Evolutionary conservation across 2,329 filamentous ascomycete genomes (phyloP), one percentile per base, ranked within the genome.

Genomic region (Xylariaceae sp.): DNA sequence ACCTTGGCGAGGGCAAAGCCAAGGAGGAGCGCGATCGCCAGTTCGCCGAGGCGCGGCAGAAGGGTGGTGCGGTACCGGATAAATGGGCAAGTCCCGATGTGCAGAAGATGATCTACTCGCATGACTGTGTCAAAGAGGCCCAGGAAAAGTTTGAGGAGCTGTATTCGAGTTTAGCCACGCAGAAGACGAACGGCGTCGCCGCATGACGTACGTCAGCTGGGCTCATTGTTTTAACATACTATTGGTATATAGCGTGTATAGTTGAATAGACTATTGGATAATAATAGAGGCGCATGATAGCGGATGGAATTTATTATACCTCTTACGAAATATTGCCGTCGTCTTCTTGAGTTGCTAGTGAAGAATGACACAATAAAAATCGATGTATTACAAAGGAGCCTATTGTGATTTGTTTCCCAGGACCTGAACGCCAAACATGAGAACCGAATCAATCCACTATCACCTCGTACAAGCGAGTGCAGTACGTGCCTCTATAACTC

Each of bases 1-100:
- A 87, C 66, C 72, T 87, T 1, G 81, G 82, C 33, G 82, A 85
- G 65, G 83, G 84, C 44, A 77, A 78, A 62, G 83, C 82, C 24
- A 82, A 82, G 66, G 81, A 85, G 69, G 82, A 86, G 74, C 77
- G 84, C 31, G 84, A 87, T 65, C 77, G 74, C 53, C 76, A 78
- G 73, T 84, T 87, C 69, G 80, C 78, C 37, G 75, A 80, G 50
- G 76, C 82, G 59, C 78, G 76, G 61, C 68, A 75, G 64, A 81
- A 79, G 67, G 78, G 73, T 60, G 79, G 71, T 51, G 75, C 74
- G 53, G 82, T 82, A 58, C 85, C 85, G 2, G 87, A 89, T 73
- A 89, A 88, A 75, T 89, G 87, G 87, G 85, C 85, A 3, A 87
- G 87, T 71, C 85, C 86, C 8, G 86, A 89, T 66, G 84, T 89